phyloP scores from a whole-genome alignment of 2,329 filamentous ascomycete species.

The Aspergillus unguis region DNA sequence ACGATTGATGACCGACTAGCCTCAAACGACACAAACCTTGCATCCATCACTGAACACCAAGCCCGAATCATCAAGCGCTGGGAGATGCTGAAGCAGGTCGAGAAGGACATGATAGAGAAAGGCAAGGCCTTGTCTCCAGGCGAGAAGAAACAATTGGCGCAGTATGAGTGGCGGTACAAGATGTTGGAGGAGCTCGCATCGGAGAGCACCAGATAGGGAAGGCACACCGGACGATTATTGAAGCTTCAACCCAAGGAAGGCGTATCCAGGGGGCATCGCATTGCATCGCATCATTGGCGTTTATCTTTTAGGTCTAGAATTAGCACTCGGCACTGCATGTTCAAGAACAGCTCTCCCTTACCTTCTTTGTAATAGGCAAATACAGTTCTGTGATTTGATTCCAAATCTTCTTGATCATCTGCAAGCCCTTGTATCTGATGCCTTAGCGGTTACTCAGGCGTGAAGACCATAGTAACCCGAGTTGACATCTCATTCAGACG shows the following conservation, averaged over 20 bases:
- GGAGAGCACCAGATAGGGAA: conserved; percentile 18
- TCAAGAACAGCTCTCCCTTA: neutral
- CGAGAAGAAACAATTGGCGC: conserved; percentile 32
- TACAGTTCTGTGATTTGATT: conserved; percentile 1
- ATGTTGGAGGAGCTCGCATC: conserved; percentile 31
- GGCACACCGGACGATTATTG: neutral
- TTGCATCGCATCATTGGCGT: conserved; percentile 27
- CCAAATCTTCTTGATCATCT: neutral
- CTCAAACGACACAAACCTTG: conserved; percentile 31
- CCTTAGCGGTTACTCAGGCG: conserved; percentile 4
- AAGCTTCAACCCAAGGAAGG: neutral
- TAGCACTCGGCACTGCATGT: neutral
- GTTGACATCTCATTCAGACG: neutral
- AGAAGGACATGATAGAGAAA: conserved; percentile 33
- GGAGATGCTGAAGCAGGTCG: conserved; percentile 34
- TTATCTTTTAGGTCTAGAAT: conserved; percentile 22
- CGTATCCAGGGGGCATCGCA: neutral
- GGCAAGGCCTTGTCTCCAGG: conserved; percentile 29
- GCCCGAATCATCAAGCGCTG: conserved; percentile 34
- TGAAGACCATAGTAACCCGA: conserved; percentile 4
- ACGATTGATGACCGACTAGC: conserved; percentile 34
- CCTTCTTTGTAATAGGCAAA: neutral
- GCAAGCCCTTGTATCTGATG: neutral
- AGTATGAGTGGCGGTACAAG: conserved; percentile 36
- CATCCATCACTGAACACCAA: conserved; percentile 33